These are phyloP conservation scores for Kwoniella europaea DNA, from an alignment of 768 basidiomycete genomes.

Conservation along the genomic window DNA sequence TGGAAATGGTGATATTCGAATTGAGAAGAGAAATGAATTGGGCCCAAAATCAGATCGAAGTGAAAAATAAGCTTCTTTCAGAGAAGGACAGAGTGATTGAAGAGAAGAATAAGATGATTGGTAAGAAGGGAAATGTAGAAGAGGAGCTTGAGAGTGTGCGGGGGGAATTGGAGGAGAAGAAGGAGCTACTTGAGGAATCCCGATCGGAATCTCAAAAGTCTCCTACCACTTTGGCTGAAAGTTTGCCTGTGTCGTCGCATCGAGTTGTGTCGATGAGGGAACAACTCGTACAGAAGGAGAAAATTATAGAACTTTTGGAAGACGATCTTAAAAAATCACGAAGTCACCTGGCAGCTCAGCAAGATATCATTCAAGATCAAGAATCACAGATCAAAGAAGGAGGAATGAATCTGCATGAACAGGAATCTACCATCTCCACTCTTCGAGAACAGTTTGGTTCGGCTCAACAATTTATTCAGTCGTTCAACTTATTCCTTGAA, in stretches of 20 bases:
- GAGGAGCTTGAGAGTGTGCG: conserved; percentile 1
- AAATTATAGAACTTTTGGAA: neutral
- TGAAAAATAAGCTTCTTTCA: neutral
- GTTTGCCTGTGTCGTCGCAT: neutral
- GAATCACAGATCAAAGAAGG: neutral
- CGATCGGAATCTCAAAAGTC: neutral
- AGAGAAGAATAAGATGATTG: neutral
- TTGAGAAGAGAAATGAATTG: conserved; percentile 17
- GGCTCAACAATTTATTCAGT: neutral
- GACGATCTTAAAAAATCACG: neutral
- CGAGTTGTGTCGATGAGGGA: neutral
- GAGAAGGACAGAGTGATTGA: conserved; percentile 7
- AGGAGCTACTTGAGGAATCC: neutral
- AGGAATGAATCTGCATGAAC: conserved; percentile 13
- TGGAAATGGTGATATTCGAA: conserved; percentile 16
- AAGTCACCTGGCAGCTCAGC: neutral
- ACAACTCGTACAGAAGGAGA: neutral
- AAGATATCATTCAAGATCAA: neutral
- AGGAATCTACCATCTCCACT: conserved; percentile 8
- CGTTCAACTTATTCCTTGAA: conserved; percentile 1
- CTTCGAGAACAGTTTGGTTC: conserved; percentile 14
- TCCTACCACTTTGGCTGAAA: neutral
- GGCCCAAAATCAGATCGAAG: conserved; percentile 9
- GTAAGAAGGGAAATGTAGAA: neutral
- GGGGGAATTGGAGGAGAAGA: neutral